Percentiles rank a stretch among this genome's conserved stretches.
Conservation (phyloP, 495 filamentous ascomycete genomes). For the Aspergillus steynii region DNA sequence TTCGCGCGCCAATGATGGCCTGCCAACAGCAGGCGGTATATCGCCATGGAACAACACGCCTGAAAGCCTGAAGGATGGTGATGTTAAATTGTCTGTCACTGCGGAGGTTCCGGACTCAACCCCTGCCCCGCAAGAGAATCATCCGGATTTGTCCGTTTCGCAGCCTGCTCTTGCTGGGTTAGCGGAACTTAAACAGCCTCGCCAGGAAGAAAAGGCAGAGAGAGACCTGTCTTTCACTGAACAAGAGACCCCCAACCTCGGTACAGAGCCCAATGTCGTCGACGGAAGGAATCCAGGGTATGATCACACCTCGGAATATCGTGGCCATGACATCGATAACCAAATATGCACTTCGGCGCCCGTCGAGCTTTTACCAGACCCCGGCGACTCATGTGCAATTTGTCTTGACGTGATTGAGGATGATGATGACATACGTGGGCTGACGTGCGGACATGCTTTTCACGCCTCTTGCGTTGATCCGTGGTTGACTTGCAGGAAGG, state of each 20-base stretch:
- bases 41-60: conserved; percentile 56
- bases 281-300: background rate
- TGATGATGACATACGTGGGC: conserved; percentile 89
- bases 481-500: conserved; percentile 89
- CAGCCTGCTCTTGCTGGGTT: conserved; percentile 3
- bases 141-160: conserved; percentile 1
- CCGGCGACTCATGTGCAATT: conserved; percentile 96
- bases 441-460: conserved; percentile 97
- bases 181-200: background rate
- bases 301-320: conserved; percentile 44
- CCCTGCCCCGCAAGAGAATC: conserved; percentile 5
- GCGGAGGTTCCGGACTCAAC: conserved; percentile 4
- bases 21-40: conserved; percentile 84
- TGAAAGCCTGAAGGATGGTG: conserved; percentile 27
- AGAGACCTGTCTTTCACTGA: conserved; percentile 4
- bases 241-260: conserved; percentile 11
- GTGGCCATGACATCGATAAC: conserved; percentile 80
- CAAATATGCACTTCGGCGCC: conserved; percentile 81
- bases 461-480: conserved; percentile 94
- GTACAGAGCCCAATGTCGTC: background rate
- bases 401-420: conserved; percentile 93
- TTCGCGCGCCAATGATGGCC: conserved; percentile 75
- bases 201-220: background rate
- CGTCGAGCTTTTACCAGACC: conserved; percentile 76
- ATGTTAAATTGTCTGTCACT: conserved; percentile 15